Evolutionary conservation across 1,284 basidiomycete genomes (phyloP).

Genomic region (Termitomyces sp.): DNA sequence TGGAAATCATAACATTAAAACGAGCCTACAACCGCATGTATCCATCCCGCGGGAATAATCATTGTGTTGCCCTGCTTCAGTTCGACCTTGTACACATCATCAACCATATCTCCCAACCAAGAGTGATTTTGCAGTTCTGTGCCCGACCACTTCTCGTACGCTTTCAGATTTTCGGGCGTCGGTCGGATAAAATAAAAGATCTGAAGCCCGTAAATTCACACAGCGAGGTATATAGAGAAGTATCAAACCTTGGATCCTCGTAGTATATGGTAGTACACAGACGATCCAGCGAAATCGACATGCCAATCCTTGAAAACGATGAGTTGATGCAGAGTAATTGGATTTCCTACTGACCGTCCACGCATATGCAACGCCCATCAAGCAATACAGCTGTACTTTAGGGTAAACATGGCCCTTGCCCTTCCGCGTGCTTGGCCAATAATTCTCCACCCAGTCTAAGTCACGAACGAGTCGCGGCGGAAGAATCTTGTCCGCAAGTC

Average conservation of each 20-base stretch:
- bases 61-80: constrained; percentile 87
- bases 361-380: constrained; percentile 80
- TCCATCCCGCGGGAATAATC: constrained; percentile 97
- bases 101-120: constrained; percentile 90
- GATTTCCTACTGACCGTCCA: constrained; percentile 71
- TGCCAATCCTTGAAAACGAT: constrained; percentile 85
- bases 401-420: constrained; percentile 78
- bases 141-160: constrained; percentile 87
- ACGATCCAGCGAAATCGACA: constrained; percentile 92
- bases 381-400: constrained; percentile 93
- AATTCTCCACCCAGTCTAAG: constrained; percentile 95
- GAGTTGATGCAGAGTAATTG: background rate
- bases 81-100: constrained; percentile 84
- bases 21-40: constrained; percentile 85
- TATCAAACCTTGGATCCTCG: constrained; percentile 67
- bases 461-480: constrained; percentile 86
- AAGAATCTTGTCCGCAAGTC: constrained; percentile 69
- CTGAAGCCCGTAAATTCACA: constrained; percentile 34
- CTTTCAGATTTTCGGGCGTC: constrained; percentile 82
- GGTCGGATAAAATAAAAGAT: constrained; percentile 95
- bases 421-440: constrained; percentile 79
- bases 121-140: constrained; percentile 81
- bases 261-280: constrained; percentile 91
- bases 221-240: background rate
- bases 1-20: background rate